Evolutionary conservation across 331 rosid genomes (phyloP).

Genomic region (Quercus lobata): DNA sequence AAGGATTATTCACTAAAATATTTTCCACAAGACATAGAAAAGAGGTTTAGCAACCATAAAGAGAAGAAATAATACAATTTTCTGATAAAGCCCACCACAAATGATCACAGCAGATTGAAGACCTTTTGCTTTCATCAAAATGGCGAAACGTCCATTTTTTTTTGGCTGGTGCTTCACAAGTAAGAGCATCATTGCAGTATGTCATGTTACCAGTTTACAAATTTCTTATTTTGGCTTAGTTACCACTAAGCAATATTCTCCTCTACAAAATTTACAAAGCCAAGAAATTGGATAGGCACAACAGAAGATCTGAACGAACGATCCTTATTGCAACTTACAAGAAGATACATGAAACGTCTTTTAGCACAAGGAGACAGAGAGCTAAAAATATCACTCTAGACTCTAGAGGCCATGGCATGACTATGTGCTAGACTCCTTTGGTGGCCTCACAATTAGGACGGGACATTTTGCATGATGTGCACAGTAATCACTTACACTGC

Average conservation of each 20-base stretch:
- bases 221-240: no score
- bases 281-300: not conserved
- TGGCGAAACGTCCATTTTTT: no score
- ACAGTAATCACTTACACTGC: conserved; percentile 86
- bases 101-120: no score
- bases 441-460: conserved; percentile 63
- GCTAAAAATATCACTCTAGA: not conserved
- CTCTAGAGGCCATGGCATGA: not conserved
- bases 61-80: no score
- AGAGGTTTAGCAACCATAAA: no score
- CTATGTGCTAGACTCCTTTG: conserved; percentile 26
- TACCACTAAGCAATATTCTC: not conserved
- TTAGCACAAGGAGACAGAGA: not conserved
- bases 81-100: no score
- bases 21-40: no score
- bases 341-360: not conserved
- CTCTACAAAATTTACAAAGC: not conserved
- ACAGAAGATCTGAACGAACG: not conserved
- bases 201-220: no score
- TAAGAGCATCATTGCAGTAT: no score
- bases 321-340: not conserved
- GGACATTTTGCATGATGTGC: conserved; percentile 63
- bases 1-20: no score
- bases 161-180: no score
- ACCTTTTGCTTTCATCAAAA: no score